phyloP scores from a whole-genome alignment of 1,284 basidiomycete species.

The Apiotrichum sp. region DNA sequence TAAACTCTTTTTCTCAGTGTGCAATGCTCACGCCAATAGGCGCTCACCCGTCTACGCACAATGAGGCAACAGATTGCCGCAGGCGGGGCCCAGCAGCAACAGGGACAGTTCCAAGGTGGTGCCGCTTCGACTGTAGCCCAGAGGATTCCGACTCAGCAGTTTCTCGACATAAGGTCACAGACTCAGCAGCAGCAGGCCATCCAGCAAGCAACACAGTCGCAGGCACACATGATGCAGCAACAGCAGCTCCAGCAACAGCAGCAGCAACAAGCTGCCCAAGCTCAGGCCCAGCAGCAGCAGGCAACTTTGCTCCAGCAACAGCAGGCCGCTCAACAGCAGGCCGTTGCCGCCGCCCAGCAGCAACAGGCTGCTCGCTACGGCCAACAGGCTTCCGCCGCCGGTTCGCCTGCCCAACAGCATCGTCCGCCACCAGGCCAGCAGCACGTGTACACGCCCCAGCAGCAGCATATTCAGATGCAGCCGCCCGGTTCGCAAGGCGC shows the following conservation, averaged over 20 bases:
- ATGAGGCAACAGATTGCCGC: slow-evolving; percentile 5
- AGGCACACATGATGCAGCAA: slow-evolving; percentile 6
- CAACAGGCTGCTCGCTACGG: slow-evolving; percentile 16
- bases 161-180: slow-evolving; percentile 20
- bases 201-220: slow-evolving; percentile 13
- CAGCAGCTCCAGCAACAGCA: slow-evolving; percentile 19
- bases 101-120: slow-evolving; percentile 13
- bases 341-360: slow-evolving; percentile 10
- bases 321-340: slow-evolving; percentile 16
- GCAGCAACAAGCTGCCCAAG: slow-evolving; percentile 14
- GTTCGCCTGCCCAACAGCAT: slow-evolving; percentile 25
- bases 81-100: slow-evolving; percentile 9
- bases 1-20: background rate
- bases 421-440: slow-evolving; percentile 24
- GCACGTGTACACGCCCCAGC: slow-evolving; percentile 18
- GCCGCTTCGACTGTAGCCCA: slow-evolving; percentile 6
- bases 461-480: slow-evolving; percentile 21
- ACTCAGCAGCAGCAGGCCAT: slow-evolving; percentile 13
- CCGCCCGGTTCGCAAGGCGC: slow-evolving; percentile 18
- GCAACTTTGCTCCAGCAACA: background rate
- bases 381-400: slow-evolving; percentile 15
- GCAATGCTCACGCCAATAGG: slow-evolving; percentile 13
- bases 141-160: slow-evolving; percentile 23
- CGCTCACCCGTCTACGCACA: slow-evolving; percentile 32
- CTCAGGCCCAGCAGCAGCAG: slow-evolving; percentile 21